Evolutionary conservation across 2,329 filamentous ascomycete genomes (phyloP).

Genomic region (Thermothelomyces thermophilus): DNA sequence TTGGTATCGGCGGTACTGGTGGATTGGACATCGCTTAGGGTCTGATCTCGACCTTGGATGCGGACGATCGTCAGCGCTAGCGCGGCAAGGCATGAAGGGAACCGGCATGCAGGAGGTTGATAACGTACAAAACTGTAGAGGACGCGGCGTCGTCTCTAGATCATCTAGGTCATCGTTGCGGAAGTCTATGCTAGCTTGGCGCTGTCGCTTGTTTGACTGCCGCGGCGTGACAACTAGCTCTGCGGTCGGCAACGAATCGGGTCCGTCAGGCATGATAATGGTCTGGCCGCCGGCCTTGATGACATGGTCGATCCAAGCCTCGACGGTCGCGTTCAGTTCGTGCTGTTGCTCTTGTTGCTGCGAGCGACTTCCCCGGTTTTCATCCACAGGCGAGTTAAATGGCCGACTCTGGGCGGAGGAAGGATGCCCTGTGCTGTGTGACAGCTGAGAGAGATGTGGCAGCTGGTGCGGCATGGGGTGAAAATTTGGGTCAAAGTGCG

Average conservation of each 20-base stretch:
- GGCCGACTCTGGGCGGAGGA: neutral
- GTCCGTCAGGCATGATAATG: neutral
- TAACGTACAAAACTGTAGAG: too few species aligned
- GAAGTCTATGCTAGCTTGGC: neutral
- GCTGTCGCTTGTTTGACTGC: slow-evolving; percentile 1
- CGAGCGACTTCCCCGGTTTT: neutral
- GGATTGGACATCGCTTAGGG: slow-evolving; percentile 1
- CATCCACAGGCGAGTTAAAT: neutral
- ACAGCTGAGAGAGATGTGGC: slow-evolving; percentile 7
- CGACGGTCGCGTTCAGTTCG: neutral
- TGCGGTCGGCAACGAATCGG: too few species aligned
- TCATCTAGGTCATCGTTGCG: slow-evolving; percentile 1
- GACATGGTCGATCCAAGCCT: neutral
- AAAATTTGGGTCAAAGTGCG: slow-evolving; percentile 10
- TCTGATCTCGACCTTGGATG: slow-evolving; percentile 5
- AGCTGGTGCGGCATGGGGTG: slow-evolving; percentile 14
- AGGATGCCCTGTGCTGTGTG: neutral
- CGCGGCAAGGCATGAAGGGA: too few species aligned
- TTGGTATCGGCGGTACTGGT: slow-evolving; percentile 2
- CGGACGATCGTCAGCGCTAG: slow-evolving; percentile 1
- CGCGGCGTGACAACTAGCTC: too few species aligned
- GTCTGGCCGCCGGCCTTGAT: neutral
- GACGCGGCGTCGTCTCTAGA: too few species aligned
- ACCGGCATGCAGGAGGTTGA: too few species aligned
- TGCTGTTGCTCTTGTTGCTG: slow-evolving; percentile 12